These are phyloP conservation scores for Acacia melanoxylon DNA, from an alignment of 306 rosid genomes.

Conservation along the genomic window DNA sequence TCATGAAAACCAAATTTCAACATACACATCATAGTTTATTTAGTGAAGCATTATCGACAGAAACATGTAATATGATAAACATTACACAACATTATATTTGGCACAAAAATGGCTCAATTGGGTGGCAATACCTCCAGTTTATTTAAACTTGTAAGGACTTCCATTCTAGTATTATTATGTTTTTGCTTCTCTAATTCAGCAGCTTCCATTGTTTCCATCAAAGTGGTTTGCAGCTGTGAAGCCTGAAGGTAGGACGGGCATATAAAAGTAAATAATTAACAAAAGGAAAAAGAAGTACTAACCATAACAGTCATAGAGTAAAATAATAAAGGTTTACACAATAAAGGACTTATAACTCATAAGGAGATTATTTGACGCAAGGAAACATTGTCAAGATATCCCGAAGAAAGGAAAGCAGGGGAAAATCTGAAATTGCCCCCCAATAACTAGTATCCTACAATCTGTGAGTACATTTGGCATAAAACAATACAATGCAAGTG, in stretches of 20 bases:
- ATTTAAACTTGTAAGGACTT: constrained; percentile 70
- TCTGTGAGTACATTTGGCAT: constrained; percentile 8
- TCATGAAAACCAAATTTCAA: constrained; percentile 21
- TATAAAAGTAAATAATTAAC: constrained; percentile 21
- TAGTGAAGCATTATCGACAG: constrained; percentile 14
- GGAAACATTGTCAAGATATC: not conserved
- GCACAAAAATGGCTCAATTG: constrained; percentile 17
- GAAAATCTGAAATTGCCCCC: constrained; percentile 1
- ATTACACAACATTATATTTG: not conserved
- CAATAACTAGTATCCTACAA: constrained; percentile 10
- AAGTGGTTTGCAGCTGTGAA: constrained; percentile 77
- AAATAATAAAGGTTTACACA: not conserved
- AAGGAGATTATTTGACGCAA: constrained; percentile 4
- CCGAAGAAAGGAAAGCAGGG: constrained; percentile 19
- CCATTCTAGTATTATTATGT: constrained; percentile 93
- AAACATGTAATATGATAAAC: not conserved
- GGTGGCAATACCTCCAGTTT: constrained; percentile 71
- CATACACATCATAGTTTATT: not conserved
- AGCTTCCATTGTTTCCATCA: constrained; percentile 98
- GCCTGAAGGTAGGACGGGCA: constrained; percentile 55
- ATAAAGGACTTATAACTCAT: constrained; percentile 1
- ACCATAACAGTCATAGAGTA: constrained; percentile 7
- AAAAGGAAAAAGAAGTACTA: constrained; percentile 4
- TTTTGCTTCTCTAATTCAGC: constrained; percentile 94
- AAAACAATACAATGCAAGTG: constrained; percentile 4